A percentile compares a stretch with the other conserved stretches of the same genome.
These are phyloP conservation scores for Leucocoprinus leucothites DNA, from an alignment of 768 basidiomycete species.

Conservation along the genomic window DNA sequence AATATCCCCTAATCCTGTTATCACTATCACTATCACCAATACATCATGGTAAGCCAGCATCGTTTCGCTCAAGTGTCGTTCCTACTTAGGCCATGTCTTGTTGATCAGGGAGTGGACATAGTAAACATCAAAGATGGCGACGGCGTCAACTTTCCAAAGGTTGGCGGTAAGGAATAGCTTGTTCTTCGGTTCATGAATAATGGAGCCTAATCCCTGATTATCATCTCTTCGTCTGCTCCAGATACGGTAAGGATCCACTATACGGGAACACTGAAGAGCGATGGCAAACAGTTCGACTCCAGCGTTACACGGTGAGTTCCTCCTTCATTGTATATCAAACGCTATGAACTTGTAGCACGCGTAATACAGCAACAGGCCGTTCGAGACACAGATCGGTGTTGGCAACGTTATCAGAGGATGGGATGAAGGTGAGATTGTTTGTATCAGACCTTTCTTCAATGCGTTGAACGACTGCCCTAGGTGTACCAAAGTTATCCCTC, in stretches of 20 bases:
- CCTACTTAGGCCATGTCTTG: background rate
- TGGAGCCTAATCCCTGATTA: background rate
- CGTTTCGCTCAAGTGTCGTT: background rate
- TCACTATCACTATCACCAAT: background rate
- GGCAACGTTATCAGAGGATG: constrained; percentile 2
- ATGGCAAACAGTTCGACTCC: constrained; percentile 65
- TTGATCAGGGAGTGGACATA: constrained; percentile 65
- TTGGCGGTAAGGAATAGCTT: constrained; percentile 45
- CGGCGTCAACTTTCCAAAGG: constrained; percentile 58
- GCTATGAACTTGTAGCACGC: no score
- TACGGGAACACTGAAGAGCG: constrained; percentile 65
- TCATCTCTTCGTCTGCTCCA: constrained; percentile 30
- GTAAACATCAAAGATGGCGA: constrained; percentile 57
- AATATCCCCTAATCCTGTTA: background rate
- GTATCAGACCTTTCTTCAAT: background rate
- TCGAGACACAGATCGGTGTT: background rate
- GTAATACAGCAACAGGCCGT: background rate
- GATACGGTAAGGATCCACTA: constrained; percentile 78
- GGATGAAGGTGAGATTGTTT: constrained; percentile 1
- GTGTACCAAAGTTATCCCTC: constrained; percentile 71
- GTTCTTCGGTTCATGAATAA: no score
- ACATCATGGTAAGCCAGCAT: background rate
- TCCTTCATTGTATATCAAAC: background rate
- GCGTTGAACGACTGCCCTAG: constrained; percentile 30
- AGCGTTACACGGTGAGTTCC: constrained; percentile 63